phyloP scores from a whole-genome alignment of 176 grass and related monocot genomes.

The Chrysopogon serrulatus region DNA sequence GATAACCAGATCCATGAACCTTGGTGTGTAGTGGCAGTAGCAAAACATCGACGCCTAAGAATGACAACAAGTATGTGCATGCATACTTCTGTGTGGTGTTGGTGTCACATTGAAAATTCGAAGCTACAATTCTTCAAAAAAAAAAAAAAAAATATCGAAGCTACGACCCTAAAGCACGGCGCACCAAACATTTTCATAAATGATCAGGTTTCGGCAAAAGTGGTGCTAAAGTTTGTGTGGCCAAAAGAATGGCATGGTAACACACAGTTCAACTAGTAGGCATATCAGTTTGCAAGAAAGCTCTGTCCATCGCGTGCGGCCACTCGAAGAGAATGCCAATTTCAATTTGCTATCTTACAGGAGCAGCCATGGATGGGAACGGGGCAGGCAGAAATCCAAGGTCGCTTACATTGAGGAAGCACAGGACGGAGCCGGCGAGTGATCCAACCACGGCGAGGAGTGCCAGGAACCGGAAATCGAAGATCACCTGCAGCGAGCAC shows the following conservation, averaged over 20 bases:
- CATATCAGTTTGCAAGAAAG: neutral
- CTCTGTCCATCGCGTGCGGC: neutral
- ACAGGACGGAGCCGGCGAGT: constrained; percentile 78
- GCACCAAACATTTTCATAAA: too few species aligned
- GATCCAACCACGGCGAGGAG: constrained; percentile 83
- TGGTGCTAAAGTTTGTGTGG: neutral
- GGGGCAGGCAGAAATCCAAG: neutral
- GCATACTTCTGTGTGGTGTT: too few species aligned
- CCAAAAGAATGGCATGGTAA: neutral
- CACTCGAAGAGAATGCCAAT: neutral
- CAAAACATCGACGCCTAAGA: neutral
- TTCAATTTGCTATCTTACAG: neutral
- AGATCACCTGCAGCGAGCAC: constrained; percentile 53
- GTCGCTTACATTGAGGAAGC: constrained; percentile 81
- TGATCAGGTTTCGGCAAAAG: too few species aligned
- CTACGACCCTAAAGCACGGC: too few species aligned
- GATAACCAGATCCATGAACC: neutral
- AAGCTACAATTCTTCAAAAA: too few species aligned
- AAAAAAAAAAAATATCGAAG: too few species aligned
- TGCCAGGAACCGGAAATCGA: constrained; percentile 92
- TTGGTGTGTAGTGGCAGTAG: neutral
- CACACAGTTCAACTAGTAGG: neutral
- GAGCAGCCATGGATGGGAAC: neutral
- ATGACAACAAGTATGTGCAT: too few species aligned
- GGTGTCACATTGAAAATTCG: neutral